Conservation (phyloP, 2,329 filamentous ascomycete species). For the Sporothrix sp. region DNA sequence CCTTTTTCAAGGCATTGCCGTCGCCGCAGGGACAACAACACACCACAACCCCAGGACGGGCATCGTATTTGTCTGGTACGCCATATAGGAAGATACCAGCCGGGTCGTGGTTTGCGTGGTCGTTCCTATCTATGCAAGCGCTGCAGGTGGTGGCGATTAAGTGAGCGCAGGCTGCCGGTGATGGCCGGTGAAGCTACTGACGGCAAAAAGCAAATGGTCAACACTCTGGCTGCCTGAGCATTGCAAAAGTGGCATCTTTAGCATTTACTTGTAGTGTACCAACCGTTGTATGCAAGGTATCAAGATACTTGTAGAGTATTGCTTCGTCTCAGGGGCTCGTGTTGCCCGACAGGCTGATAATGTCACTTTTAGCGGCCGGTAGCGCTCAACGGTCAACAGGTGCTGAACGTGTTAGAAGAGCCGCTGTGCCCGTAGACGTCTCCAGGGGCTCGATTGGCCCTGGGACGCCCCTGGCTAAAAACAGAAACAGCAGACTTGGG, state of each 20-base stretch:
- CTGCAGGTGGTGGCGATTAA: conserved; percentile 19
- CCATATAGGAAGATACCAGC: conserved; percentile 7
- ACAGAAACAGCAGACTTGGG: neutral
- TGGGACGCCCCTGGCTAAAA: neutral
- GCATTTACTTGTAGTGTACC: too few species aligned
- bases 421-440: neutral
- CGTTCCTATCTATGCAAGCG: conserved; percentile 13
- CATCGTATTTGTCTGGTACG: conserved; percentile 16
- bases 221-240: too few species aligned
- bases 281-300: too few species aligned
- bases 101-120: conserved; percentile 15
- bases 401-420: neutral
- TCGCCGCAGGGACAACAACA: conserved; percentile 4
- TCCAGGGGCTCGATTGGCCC: neutral
- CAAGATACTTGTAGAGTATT: too few species aligned
- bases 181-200: too few species aligned
- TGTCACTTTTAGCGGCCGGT: too few species aligned
- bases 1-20: neutral
- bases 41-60: conserved; percentile 24
- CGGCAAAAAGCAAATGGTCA: too few species aligned
- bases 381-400: too few species aligned
- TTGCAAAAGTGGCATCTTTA: too few species aligned
- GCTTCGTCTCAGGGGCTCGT: too few species aligned
- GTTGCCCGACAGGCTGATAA: too few species aligned
- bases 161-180: too few species aligned